Conservation (phyloP, 306 rosid genomes). For the Quercus bicolor region DNA sequence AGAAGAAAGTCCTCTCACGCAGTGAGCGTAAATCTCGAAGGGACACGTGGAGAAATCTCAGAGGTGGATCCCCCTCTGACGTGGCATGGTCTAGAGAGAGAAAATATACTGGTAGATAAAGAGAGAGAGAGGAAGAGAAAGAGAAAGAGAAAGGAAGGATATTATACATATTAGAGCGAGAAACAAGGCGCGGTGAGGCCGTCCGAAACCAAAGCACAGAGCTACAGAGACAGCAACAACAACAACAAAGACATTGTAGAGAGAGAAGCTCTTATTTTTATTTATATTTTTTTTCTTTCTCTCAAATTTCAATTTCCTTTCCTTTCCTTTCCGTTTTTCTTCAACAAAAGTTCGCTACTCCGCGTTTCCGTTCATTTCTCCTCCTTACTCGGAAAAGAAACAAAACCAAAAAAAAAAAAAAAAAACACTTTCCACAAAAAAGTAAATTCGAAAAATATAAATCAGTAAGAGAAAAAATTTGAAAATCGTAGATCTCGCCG, state of each 20-base stretch:
- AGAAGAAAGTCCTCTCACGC: conserved; percentile 55
- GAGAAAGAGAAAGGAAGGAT: not conserved
- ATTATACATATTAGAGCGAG: conserved; percentile 31
- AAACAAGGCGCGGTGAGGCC: conserved; percentile 56
- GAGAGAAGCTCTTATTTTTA: not conserved
- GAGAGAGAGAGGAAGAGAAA: not conserved
- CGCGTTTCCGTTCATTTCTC: conserved; percentile 29
- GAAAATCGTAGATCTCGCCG: conserved; percentile 52
- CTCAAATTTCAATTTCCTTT: not conserved
- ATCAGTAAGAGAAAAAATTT: conserved; percentile 18
- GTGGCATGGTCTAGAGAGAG: conserved; percentile 37
- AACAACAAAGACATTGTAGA: not conserved
- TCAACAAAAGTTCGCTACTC: conserved; percentile 33
- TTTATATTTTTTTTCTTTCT: not conserved
- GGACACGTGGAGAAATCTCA: conserved; percentile 55
- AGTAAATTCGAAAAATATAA: conserved; percentile 15
- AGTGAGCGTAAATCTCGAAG: conserved; percentile 35
- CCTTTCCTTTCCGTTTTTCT: conserved; percentile 9
- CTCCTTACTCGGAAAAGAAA: conserved; percentile 11
- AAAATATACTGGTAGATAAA: not conserved
- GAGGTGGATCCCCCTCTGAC: conserved; percentile 72
- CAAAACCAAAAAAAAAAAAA: conserved; percentile 1
- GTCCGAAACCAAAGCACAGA: conserved; percentile 31
- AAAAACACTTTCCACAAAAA: not conserved
- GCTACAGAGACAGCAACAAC: not conserved